Evolutionary conservation across 805 yeast genomes (phyloP).

Genomic region (Cyberlindnera misumaiensis): DNA sequence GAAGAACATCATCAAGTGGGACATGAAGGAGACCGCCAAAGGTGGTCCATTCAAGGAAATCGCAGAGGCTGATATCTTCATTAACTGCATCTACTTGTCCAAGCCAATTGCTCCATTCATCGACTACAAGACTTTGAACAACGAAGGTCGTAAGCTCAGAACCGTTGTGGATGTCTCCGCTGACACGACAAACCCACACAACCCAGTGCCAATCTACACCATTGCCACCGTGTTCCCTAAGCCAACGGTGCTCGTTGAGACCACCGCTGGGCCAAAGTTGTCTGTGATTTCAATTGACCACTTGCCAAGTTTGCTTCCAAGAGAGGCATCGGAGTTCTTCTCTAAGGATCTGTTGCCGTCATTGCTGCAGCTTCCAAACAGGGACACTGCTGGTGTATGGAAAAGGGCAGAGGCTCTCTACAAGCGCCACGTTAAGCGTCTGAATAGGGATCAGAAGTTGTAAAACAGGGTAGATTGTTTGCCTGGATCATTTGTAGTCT

Average conservation of each 20-base stretch:
- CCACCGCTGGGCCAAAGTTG: slow-evolving; percentile 74
- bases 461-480: slow-evolving; percentile 8
- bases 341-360: slow-evolving; percentile 86
- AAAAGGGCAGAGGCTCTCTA: slow-evolving; percentile 76
- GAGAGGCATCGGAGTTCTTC: slow-evolving; percentile 94
- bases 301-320: slow-evolving; percentile 89
- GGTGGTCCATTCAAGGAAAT: slow-evolving; percentile 98
- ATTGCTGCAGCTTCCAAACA: slow-evolving; percentile 73
- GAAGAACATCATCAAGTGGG: slow-evolving; percentile 84
- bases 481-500: not conserved
- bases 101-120: slow-evolving; percentile 91
- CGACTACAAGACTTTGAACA: slow-evolving; percentile 60
- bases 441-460: slow-evolving; percentile 41
- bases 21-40: slow-evolving; percentile 89
- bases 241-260: slow-evolving; percentile 83
- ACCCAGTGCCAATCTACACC: slow-evolving; percentile 92
- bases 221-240: slow-evolving; percentile 85
- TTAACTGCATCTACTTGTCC: slow-evolving; percentile 93
- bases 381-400: slow-evolving; percentile 88
- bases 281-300: slow-evolving; percentile 96
- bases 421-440: slow-evolving; percentile 77
- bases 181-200: slow-evolving; percentile 97
- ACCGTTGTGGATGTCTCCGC: slow-evolving; percentile 97
- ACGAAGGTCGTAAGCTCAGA: slow-evolving; percentile 65
- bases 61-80: slow-evolving; percentile 76